Evolutionary conservation across 2,329 filamentous ascomycete genomes (phyloP), one percentile per base, ranked within the genome.

Genomic region (Hypomyces rosellus): DNA sequence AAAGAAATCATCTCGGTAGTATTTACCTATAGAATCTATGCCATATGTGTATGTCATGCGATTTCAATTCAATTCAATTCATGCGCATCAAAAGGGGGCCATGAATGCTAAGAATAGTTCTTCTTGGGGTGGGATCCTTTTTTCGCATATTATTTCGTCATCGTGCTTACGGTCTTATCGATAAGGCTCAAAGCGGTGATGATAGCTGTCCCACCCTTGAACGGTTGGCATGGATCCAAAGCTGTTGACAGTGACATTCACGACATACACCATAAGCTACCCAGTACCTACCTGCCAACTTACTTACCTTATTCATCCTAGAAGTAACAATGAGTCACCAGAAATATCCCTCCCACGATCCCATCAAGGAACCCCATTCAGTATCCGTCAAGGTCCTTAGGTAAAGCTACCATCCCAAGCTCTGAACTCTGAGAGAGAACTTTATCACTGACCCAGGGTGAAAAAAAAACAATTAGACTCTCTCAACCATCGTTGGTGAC

Each of bases 401-500:
- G 84, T 85, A 72, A 20, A 20, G 20, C 57, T 65, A 18, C 8
- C 18, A 11, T 13, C 18, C 22, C 36, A 38, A 38, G 6, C 14
- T 13, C 5, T 13, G n/a, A 39, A 18, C 37, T 11, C 36, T 4
- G 20, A 20, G 20, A 20, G 20, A 20, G 20, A 20, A 5, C 20
- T 20, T 20, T 5, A 20, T 20, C 20, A 20, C 39, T 51, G 55
- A 49, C 54, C 49, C 5, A 39, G n/a, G n/a, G n/a, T n/a, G n/a
- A n/a, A n/a, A 49, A 52, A 14, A 14, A 48, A 15, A 41, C n/a
- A 25, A 25, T 30, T 60, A 95, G 89, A 52, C 80, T 97, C 52
- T 95, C 91, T 1, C 85, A 88, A 13, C 90, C 88, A 1, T 86
- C 86, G 3, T 80, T 92, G 49, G 84, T 88, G 37, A 73, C 80